Evolutionary conservation across 2,329 filamentous ascomycete species (phyloP), one percentile per base, ranked within the genome.

Genomic region (Arthrinium phaeospermum): DNA sequence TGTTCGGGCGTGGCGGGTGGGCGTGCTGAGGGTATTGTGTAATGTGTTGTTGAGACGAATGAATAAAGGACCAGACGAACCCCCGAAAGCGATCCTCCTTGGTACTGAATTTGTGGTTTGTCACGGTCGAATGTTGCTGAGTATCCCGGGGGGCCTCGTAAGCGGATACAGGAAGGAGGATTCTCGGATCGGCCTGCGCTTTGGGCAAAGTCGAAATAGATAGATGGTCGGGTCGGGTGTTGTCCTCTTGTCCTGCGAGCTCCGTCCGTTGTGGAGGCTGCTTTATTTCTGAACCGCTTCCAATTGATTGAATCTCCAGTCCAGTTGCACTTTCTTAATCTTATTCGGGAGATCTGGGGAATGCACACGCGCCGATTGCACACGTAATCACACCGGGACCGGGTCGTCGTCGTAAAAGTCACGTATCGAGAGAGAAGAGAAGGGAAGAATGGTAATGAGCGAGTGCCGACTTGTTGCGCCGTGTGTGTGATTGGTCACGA

Each of bases 61-160:
- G 34, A 64, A 64, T 41, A 30, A 41, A 64, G 57, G 34, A 64
- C 57, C 57, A 64, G 57, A 64, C 57, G 57, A 64, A 64, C 57
- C 57, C 57, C 57, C 41, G 34, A 64, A 64, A 41, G 34, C 22
- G 57, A 41, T 34, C 13, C 57, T 64, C 30, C 57, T 64, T 64
- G 57, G 30, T 64, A 64, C 57, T 64, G 57, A 34, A 64, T 14
- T n/a, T 64, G 57, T 41, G 57, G 34, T 64, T 64, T 64, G 57
- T 37, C 57, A 64, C 30, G 57, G 57, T 34, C 57, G 34, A 64
- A 64, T 64, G 57, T 64, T 64, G 57, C 57, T 64, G 57, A 41
- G 57, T 64, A 41, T 64, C 34, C 34, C 34, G 57, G 53, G 53
- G 53, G 30, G 57, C 57, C 8, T 64, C 34, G 57, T 64, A 64